phyloP scores from a whole-genome alignment of 2,329 filamentous ascomycete species.

The Arthrobotrys musiformis region DNA sequence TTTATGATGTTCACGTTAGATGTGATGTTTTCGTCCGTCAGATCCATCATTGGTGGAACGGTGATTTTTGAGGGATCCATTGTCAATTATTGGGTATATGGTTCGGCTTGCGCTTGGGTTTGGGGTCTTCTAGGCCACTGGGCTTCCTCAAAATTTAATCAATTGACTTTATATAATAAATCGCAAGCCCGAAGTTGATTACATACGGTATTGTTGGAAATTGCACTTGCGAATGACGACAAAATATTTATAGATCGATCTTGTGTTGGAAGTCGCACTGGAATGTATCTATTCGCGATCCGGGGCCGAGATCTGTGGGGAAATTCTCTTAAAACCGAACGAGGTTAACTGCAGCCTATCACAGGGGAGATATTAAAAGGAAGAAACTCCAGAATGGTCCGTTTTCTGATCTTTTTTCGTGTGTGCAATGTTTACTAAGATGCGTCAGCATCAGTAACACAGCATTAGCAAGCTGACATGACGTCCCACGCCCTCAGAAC shows the following conservation, averaged over 20 bases:
- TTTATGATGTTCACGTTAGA: slow-evolving; percentile 80
- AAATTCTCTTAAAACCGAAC: too few relatives aligned
- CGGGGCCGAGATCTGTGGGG: background rate
- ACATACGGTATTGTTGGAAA: background rate
- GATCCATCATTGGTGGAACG: slow-evolving; percentile 72
- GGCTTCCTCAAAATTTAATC: background rate
- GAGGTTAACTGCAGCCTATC: background rate
- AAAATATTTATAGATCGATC: background rate
- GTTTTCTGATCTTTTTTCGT: background rate
- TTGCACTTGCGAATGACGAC: background rate
- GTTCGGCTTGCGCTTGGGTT: background rate
- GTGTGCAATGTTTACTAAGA: background rate
- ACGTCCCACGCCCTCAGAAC: background rate
- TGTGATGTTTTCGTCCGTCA: slow-evolving; percentile 83
- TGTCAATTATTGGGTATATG: slow-evolving; percentile 57
- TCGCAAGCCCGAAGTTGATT: background rate
- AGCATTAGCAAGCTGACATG: slow-evolving; percentile 7
- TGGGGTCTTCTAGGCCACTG: background rate
- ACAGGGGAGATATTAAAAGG: background rate
- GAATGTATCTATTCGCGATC: background rate
- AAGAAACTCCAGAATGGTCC: background rate
- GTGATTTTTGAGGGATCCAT: slow-evolving; percentile 65
- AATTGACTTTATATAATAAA: too few relatives aligned
- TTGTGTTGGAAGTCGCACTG: background rate
- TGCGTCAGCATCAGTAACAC: slow-evolving; percentile 14